Conservation (phyloP, 371 early-diverging fungal species). For the Mucor mucedo region DNA sequence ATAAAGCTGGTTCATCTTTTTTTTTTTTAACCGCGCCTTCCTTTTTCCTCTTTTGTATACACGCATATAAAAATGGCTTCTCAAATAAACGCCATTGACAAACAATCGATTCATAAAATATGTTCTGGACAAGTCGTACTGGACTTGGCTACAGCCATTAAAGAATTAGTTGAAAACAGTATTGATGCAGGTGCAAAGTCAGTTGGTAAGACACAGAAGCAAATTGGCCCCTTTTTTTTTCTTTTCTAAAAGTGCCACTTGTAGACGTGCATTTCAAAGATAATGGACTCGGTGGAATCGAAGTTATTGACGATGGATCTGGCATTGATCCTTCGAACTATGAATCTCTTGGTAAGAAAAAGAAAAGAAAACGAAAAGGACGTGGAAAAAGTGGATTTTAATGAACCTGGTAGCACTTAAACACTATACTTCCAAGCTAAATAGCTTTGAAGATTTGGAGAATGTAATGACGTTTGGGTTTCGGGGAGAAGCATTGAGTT, state of each 20-base stretch:
- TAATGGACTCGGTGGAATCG: slow-evolving; percentile 75
- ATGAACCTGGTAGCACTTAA: slow-evolving; percentile 56
- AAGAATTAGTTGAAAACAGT: slow-evolving; percentile 98
- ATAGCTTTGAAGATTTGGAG: slow-evolving; percentile 72
- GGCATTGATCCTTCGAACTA: slow-evolving; percentile 76
- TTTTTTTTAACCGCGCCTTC: background rate
- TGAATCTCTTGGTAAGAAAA: slow-evolving; percentile 61
- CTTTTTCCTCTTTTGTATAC: background rate
- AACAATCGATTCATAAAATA: slow-evolving; percentile 67
- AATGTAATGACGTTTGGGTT: slow-evolving; percentile 79
- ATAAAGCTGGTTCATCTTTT: background rate
- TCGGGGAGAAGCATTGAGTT: slow-evolving; percentile 86
- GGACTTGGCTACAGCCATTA: slow-evolving; percentile 86
- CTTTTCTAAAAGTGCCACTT: background rate
- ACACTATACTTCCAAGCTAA: slow-evolving; percentile 83
- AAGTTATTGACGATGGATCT: slow-evolving; percentile 86
- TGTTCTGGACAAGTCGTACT: slow-evolving; percentile 93
- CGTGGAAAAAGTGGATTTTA: background rate
- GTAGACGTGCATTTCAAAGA: slow-evolving; percentile 84
- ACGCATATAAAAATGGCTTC: slow-evolving; percentile 5
- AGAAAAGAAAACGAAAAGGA: background rate
- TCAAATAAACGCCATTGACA: slow-evolving; percentile 46
- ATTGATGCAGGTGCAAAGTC: slow-evolving; percentile 90
- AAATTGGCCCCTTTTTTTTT: background rate
- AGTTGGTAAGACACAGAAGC: slow-evolving; percentile 61